Conservation (phyloP, 2,329 filamentous ascomycete species). For the Aspergillus fischeri region DNA sequence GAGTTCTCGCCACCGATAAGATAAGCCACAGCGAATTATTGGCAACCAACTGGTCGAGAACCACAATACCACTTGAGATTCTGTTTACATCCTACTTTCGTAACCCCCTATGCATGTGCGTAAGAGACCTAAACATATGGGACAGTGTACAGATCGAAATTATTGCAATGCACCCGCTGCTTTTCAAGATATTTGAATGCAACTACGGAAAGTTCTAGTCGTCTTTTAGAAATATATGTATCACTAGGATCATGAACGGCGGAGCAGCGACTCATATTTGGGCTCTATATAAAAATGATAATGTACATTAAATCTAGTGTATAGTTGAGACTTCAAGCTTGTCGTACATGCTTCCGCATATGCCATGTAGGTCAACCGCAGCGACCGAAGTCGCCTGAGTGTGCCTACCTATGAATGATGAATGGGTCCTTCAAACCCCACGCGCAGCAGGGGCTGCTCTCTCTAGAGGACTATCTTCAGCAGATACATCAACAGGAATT, state of each 20-base stretch:
- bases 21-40: conserved; percentile 15
- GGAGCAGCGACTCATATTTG: background rate
- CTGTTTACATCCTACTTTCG: background rate
- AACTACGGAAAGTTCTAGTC: background rate
- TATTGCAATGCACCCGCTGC: background rate
- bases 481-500: background rate
- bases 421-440: background rate
- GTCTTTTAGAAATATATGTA: background rate
- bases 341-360: background rate
- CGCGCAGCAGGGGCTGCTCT: background rate
- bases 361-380: background rate
- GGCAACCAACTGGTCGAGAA: background rate
- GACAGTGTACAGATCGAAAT: too few relatives aligned
- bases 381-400: background rate
- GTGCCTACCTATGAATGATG: background rate
- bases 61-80: background rate
- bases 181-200: background rate
- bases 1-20: conserved; percentile 30
- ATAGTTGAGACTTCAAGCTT: background rate
- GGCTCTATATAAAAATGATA: background rate
- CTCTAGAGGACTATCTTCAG: background rate
- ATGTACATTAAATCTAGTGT: background rate
- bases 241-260: too few relatives aligned
- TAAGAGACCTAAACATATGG: too few relatives aligned
- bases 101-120: too few relatives aligned